Evolutionary conservation across 192 early-diverging fungal genomes (phyloP).

Genomic region (Oehlia diaphana): DNA sequence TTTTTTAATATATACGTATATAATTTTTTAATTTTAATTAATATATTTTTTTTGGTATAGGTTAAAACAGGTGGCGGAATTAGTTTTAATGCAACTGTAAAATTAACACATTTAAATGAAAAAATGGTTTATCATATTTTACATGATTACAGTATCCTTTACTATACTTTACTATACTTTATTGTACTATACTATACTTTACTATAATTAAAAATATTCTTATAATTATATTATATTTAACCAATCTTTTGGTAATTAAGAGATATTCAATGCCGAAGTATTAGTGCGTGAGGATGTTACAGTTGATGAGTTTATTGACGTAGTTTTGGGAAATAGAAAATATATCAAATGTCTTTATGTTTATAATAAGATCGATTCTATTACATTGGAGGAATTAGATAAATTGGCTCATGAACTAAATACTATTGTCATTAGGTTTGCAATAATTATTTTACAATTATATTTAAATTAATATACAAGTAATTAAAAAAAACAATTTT

Average conservation of each 20-base stretch:
- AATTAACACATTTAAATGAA: constrained; percentile 83
- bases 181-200: not conserved
- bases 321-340: constrained; percentile 96
- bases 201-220: not conserved
- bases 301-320: constrained; percentile 97
- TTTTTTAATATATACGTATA: too few relatives aligned
- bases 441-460: too few relatives aligned
- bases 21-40: not conserved
- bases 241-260: constrained; percentile 27
- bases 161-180: not conserved
- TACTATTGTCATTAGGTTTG: constrained; percentile 77
- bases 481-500: not conserved
- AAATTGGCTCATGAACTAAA: constrained; percentile 84
- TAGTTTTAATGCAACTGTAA: constrained; percentile 88
- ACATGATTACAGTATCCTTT: constrained; percentile 82
- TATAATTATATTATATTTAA: not conserved
- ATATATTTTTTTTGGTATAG: constrained; percentile 11
- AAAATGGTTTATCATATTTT: constrained; percentile 92
- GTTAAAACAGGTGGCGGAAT: constrained; percentile 98
- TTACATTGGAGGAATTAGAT: constrained; percentile 95
- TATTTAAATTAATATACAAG: not conserved
- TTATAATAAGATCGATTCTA: constrained; percentile 97
- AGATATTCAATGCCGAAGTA: constrained; percentile 97
- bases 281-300: constrained; percentile 95
- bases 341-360: constrained; percentile 95